These are phyloP conservation scores for Quercus agrifolia DNA, from an alignment of 306 rosid genomes.

Conservation along the genomic window DNA sequence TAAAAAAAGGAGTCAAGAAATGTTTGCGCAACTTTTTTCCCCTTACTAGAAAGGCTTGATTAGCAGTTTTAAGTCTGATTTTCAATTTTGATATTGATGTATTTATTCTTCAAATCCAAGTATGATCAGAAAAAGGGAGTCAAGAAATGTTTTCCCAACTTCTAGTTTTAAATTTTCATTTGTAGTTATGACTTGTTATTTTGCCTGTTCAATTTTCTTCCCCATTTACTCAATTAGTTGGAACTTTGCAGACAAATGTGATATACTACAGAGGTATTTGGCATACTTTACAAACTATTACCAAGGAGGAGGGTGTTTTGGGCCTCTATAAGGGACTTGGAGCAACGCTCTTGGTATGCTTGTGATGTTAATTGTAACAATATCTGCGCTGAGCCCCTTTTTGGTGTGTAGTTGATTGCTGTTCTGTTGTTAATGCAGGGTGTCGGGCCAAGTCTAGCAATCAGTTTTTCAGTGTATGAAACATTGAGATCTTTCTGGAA, in stretches of 20 bases:
- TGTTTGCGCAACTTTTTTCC: background rate
- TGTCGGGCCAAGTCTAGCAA: conserved; percentile 94
- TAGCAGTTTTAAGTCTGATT: background rate
- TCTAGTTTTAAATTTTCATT: background rate
- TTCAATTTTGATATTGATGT: background rate
- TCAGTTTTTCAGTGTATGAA: conserved; percentile 94
- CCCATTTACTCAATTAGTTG: conserved; percentile 16
- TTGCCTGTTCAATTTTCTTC: conserved; percentile 8
- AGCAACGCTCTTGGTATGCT: conserved; percentile 87
- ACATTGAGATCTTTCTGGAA: conserved; percentile 82
- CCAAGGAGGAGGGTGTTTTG: conserved; percentile 75
- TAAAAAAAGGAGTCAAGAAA: background rate
- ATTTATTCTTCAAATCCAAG: conserved; percentile 9
- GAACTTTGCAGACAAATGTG: conserved; percentile 65
- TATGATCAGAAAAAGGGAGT: background rate
- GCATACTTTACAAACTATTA: conserved; percentile 75
- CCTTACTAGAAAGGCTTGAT: background rate
- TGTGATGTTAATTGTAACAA: conserved; percentile 15
- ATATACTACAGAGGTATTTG: conserved; percentile 77
- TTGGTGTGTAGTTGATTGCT: conserved; percentile 16
- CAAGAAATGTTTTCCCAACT: conserved; percentile 1
- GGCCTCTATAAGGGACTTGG: conserved; percentile 98
- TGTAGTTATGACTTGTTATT: background rate
- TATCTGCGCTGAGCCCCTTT: conserved; percentile 2
- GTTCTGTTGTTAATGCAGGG: conserved; percentile 53